phyloP scores from a whole-genome alignment of 257 asterid species.

The Mentha longifolia region DNA sequence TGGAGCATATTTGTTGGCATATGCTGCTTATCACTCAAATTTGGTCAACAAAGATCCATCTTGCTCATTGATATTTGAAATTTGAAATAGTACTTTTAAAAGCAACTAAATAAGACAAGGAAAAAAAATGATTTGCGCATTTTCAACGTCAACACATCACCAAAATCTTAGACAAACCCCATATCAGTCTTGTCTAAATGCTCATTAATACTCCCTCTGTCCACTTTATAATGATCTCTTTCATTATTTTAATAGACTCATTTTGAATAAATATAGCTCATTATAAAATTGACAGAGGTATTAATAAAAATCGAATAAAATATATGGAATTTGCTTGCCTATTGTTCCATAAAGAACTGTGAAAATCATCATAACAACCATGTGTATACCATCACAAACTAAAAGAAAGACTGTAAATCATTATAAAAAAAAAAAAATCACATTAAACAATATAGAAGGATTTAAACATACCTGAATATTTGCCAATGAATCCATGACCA shows the following conservation, averaged over 20 bases:
- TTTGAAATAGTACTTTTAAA: background rate
- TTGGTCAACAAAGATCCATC: background rate
- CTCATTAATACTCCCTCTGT: background rate
- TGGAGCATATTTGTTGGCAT: background rate
- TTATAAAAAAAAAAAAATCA: background rate
- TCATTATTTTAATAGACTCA: no score
- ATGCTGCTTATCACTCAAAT: background rate
- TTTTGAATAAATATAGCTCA: no score
- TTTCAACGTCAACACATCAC: background rate
- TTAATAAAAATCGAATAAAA: background rate
- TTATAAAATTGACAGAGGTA: no score
- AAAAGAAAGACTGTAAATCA: background rate
- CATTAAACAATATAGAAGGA: background rate
- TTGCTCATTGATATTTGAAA: background rate
- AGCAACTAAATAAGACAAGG: background rate
- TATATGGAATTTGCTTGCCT: background rate
- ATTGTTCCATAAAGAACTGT: background rate
- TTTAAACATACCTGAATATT: slow-evolving; percentile 47
- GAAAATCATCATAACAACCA: background rate
- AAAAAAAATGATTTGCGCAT: background rate
- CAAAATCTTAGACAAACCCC: background rate
- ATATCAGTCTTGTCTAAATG: background rate
- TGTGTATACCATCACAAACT: background rate
- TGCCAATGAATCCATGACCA: slow-evolving; percentile 48
- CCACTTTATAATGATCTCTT: no score